Evolutionary conservation across 768 basidiomycete genomes (phyloP), one percentile per base, ranked within the genome.

Genomic region (Podaxis sp.): DNA sequence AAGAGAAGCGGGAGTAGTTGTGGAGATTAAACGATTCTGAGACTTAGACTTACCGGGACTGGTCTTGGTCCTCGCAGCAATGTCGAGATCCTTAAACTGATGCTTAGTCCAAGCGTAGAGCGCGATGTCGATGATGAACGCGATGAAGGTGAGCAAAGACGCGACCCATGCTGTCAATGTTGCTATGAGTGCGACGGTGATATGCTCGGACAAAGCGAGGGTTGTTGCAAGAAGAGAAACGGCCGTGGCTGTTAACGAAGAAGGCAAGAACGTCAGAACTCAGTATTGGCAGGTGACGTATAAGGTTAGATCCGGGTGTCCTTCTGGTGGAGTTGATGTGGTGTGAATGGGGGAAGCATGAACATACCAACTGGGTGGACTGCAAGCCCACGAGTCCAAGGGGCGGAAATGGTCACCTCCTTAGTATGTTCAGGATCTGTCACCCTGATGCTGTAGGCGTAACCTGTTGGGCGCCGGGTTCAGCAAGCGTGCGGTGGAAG

Each of bases 101-200:
- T 86, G 77, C 68, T 82, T 84, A 55, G 87, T 79, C 60, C 79
- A 84, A 2, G 77, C 85, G 66, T 76, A 88, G 32, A 93, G 81
- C 13, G 89, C 87, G 62, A 92, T 87, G 70, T 93, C 90, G 70
- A 89, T 83, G 44, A 82, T 82, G 67, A 93, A 90, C 1, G 89
- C 85, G 63, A 91, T 82, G 58, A 91, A 74, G 2, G 89, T 83
- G 47, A 93, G 69, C 21, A 80, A 62, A 0, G 88, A 86, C 6
- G 88, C 89, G 57, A 91, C 76, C 80, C 90, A 89, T 11, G 90
- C 79, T n/a, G 83, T 69, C 25, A 89, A 67, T 21, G 89, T 78
- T 1, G 90, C 87, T 54, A 88, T 63, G 38, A 91, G 80, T 16
- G 83, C 80, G 32, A 89, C 75, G 7, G 78, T 82, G 40, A 72